phyloP scores from a whole-genome alignment of 345 rosid genomes.

The Boechera divaricarpa region DNA sequence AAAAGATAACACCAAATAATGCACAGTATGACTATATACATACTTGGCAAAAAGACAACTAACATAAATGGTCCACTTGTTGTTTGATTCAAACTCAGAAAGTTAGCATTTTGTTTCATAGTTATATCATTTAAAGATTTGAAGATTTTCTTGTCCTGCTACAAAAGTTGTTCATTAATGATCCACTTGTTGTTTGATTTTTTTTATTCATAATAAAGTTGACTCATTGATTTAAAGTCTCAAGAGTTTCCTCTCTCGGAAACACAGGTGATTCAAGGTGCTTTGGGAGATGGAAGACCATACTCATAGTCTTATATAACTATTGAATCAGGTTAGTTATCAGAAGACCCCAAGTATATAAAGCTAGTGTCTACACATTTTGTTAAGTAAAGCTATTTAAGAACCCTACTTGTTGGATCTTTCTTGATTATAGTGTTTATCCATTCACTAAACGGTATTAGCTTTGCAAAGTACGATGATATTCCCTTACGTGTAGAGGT shows the following conservation, averaged over 20 bases:
- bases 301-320: constrained; percentile 30
- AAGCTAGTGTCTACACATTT: constrained; percentile 33
- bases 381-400: constrained; percentile 26
- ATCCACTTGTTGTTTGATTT: constrained; percentile 32
- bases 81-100: constrained; percentile 35
- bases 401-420: constrained; percentile 25
- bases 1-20: constrained; percentile 28
- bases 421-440: constrained; percentile 29
- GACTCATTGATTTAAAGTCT: constrained; percentile 25
- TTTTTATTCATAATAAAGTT: not conserved
- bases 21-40: constrained; percentile 14
- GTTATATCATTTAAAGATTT: constrained; percentile 14
- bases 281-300: constrained; percentile 41
- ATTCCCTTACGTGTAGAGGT: constrained; percentile 22
- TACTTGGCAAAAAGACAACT: constrained; percentile 37
- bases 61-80: constrained; percentile 30
- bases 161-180: constrained; percentile 5
- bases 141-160: constrained; percentile 38
- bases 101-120: constrained; percentile 31
- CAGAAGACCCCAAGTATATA: constrained; percentile 40
- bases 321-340: constrained; percentile 34
- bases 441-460: constrained; percentile 14
- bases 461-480: constrained; percentile 20
- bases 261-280: constrained; percentile 33
- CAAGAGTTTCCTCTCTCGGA: constrained; percentile 40